Percentiles rank a stretch among this genome's conserved stretches.
These are phyloP conservation scores for Torulaspora quercuum DNA, from an alignment of 805 yeast species.

Conservation along the genomic window DNA sequence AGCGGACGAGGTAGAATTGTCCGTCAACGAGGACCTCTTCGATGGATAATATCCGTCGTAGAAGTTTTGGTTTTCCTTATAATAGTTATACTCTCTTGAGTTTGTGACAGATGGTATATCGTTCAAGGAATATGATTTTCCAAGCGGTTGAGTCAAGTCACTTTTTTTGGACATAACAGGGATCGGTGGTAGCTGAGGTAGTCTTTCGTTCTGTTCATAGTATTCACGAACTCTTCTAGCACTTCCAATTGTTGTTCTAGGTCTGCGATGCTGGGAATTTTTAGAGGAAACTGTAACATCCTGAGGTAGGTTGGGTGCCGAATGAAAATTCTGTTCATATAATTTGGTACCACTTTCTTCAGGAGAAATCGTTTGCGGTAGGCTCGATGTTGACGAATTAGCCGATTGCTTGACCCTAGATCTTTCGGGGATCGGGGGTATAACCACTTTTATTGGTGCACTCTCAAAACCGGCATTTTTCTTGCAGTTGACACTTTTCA, in stretches of 20 bases:
- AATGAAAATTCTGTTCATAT: conserved; percentile 7
- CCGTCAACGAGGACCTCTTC: conserved; percentile 12
- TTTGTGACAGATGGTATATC: conserved; percentile 18
- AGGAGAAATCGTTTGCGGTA: neutral
- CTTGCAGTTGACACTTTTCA: conserved; percentile 14
- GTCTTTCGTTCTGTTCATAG: neutral
- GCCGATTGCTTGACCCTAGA: conserved; percentile 8
- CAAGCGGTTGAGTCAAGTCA: conserved; percentile 9
- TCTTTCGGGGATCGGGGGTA: conserved; percentile 21
- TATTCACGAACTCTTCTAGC: conserved; percentile 1
- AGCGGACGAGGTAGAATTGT: conserved; percentile 18
- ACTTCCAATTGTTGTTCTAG: conserved; percentile 5
- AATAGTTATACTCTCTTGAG: conserved; percentile 15
- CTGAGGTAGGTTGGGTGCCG: conserved; percentile 16
- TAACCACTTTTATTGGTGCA: conserved; percentile 15
- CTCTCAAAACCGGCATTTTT: conserved; percentile 10
- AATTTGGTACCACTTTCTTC: conserved; percentile 1
- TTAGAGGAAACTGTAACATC: conserved; percentile 8
- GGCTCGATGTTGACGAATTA: conserved; percentile 3
- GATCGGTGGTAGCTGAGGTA: conserved; percentile 32
- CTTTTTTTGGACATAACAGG: conserved; percentile 14
- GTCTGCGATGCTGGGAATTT: conserved; percentile 3
- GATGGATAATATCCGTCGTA: conserved; percentile 20
- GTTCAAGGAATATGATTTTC: conserved; percentile 31
- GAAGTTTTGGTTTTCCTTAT: conserved; percentile 18